Evolutionary conservation across 1,139 yeast species (phyloP), one percentile per base, ranked within the genome.

Genomic region (Debaryomycetaceae sp.): DNA sequence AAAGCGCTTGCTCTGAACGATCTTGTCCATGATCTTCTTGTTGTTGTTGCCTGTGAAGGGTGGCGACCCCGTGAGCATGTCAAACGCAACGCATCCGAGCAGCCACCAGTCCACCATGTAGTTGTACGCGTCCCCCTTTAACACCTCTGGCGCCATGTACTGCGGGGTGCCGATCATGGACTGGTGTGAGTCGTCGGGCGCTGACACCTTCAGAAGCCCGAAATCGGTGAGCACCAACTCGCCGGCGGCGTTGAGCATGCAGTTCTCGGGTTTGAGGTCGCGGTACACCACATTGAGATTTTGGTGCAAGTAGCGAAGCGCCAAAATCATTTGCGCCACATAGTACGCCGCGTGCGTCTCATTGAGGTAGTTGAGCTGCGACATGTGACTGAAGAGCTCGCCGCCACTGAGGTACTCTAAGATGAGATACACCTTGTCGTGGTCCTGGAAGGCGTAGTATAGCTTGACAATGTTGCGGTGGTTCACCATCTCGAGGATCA

Each of bases 21-120:
- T 85, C 55, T 85, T 88, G 41, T 85, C 89, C 48, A 82, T 69
- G 29, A 91, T 86, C 34, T 76, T 75, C 51, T 84, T 84, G 50
- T 84, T 84, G 48, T 83, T 86, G 40, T 76, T 81, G 2, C 97
- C 98, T 0, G 95, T 84, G 53, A 86, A 89, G 2, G 98, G 98
- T 1, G 98, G 97, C 29, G 81, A 72, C 0, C 98, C 97, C 0
- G 95, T 83, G 25, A 91, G 63, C 63, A 91, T 69, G 54, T 91
- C 97, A 52, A 66, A 86, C 18, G 86, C 72, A 5, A 91, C 85
- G 42, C 96, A 86, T 0, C 98, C 97, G 18, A 91, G 64, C 0
- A 96, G 86, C 94, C 97, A 91, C 95, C 96, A 91, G 52, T 91
- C 98, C 8, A 93, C 96, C 7, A 79, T 71, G 41, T 74, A 80